A percentile compares a stretch with the other conserved stretches of the same genome.
Evolutionary conservation across 305 asterid genomes (phyloP).

Genomic region (Stenogyne calaminthoides): DNA sequence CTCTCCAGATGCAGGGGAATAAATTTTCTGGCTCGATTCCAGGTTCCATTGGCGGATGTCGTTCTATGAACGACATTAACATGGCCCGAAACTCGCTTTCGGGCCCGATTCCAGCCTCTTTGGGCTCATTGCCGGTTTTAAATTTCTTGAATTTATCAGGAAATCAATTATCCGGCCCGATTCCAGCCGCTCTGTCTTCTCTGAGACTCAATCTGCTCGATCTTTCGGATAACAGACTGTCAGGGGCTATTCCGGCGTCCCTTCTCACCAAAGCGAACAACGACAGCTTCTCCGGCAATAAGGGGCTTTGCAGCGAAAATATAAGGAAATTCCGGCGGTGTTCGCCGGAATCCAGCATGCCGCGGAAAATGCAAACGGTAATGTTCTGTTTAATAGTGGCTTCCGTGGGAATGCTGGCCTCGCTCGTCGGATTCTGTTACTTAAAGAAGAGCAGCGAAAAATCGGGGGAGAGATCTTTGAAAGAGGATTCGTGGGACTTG

Average conservation of each 20-base stretch:
- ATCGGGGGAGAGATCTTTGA: constrained; percentile 50
- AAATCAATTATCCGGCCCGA: constrained; percentile 71
- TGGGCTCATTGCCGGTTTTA: constrained; percentile 61
- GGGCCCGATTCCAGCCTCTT: constrained; percentile 59
- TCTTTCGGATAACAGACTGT: constrained; percentile 65
- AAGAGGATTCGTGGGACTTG: constrained; percentile 75
- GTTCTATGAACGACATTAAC: constrained; percentile 56
- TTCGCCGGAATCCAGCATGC: constrained; percentile 35
- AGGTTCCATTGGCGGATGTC: constrained; percentile 65
- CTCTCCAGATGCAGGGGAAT: constrained; percentile 59
- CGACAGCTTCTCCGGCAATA: constrained; percentile 74
- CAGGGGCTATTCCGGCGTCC: constrained; percentile 71
- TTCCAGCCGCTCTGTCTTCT: constrained; percentile 65
- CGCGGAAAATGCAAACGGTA: constrained; percentile 41
- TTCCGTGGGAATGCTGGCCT: constrained; percentile 40
- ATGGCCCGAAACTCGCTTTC: constrained; percentile 61
- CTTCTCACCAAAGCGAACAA: constrained; percentile 63
- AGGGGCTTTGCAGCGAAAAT: constrained; percentile 67
- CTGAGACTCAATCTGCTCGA: constrained; percentile 73
- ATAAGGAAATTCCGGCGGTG: constrained; percentile 54
- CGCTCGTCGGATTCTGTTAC: constrained; percentile 44
- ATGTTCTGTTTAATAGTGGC: constrained; percentile 52
- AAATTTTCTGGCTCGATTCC: constrained; percentile 69
- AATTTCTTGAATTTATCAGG: constrained; percentile 73
- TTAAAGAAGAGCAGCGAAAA: constrained; percentile 44